These are phyloP conservation scores for Boletus subcaerulescens DNA, from an alignment of 768 basidiomycete genomes.

Conservation along the genomic window DNA sequence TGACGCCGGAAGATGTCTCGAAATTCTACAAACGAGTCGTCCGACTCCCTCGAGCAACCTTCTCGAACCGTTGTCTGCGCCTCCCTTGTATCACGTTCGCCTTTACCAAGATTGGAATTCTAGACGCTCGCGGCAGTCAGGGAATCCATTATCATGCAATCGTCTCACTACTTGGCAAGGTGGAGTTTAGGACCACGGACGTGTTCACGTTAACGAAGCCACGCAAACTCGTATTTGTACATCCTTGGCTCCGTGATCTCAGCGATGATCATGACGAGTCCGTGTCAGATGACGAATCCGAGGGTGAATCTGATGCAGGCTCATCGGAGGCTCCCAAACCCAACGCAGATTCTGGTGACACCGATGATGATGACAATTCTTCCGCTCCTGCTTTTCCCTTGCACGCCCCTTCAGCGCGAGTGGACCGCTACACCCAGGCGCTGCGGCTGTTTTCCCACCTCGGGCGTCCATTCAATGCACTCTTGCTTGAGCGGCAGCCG, in stretches of 20 bases:
- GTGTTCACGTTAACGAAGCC: not conserved
- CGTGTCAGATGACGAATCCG: not conserved
- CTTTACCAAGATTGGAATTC: not conserved
- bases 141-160: not conserved
- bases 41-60: not conserved
- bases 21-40: not conserved
- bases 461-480: not conserved
- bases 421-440: not conserved
- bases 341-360: no score
- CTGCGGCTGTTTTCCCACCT: conserved; percentile 2
- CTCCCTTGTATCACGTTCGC: not conserved
- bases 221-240: not conserved
- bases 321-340: no score
- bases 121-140: not conserved
- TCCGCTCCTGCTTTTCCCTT: not conserved
- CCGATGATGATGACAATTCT: not conserved
- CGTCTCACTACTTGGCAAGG: not conserved
- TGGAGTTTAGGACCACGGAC: not conserved
- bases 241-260: conserved; percentile 12
- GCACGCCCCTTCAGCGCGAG: not conserved
- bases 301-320: not conserved
- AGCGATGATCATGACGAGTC: not conserved
- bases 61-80: not conserved
- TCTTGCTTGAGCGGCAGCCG: not conserved
- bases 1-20: not conserved